Percentiles rank a stretch among this genome's conserved stretches.
Evolutionary conservation across 768 basidiomycete genomes (phyloP).

Genomic region (Panaeolus papilionaceus): DNA sequence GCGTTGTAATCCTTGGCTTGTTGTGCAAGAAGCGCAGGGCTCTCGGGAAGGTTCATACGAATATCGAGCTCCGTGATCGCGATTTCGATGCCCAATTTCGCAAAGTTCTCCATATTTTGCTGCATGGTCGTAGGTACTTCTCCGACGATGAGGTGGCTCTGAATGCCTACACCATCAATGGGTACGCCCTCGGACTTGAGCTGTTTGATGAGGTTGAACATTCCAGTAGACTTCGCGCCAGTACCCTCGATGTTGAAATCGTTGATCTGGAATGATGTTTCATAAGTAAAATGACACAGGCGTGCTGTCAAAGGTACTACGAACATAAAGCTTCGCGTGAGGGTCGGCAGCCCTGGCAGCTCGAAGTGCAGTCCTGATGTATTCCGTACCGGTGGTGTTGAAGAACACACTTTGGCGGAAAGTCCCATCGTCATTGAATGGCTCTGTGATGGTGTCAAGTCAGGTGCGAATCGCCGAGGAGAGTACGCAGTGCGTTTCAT

Average conservation of each 20-base stretch:
- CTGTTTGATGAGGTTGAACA: slow-evolving; percentile 53
- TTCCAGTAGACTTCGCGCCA: slow-evolving; percentile 58
- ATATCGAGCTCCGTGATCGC: slow-evolving; percentile 72
- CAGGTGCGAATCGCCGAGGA: background rate
- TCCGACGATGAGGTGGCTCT: slow-evolving; percentile 64
- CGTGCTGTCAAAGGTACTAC: slow-evolving; percentile 14
- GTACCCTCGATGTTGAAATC: slow-evolving; percentile 44
- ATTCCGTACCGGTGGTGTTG: slow-evolving; percentile 48
- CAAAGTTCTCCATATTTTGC: slow-evolving; percentile 54
- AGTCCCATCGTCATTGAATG: slow-evolving; percentile 64
- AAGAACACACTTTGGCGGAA: slow-evolving; percentile 58
- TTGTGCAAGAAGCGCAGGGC: slow-evolving; percentile 51
- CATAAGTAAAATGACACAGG: slow-evolving; percentile 10
- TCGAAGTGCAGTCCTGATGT: slow-evolving; percentile 53
- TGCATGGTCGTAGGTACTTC: slow-evolving; percentile 54
- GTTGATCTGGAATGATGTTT: slow-evolving; percentile 32
- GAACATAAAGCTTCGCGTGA: slow-evolving; percentile 56
- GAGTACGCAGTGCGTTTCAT: slow-evolving; percentile 5
- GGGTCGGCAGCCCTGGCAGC: slow-evolving; percentile 59
- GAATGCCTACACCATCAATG: slow-evolving; percentile 63
- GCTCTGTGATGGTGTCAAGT: slow-evolving; percentile 34
- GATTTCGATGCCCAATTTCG: slow-evolving; percentile 64
- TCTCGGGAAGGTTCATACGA: slow-evolving; percentile 59
- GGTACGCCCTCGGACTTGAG: slow-evolving; percentile 53
- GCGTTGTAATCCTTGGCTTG: slow-evolving; percentile 62